Conservation (phyloP, 306 rosid genomes). For the Sicyos edulis region DNA sequence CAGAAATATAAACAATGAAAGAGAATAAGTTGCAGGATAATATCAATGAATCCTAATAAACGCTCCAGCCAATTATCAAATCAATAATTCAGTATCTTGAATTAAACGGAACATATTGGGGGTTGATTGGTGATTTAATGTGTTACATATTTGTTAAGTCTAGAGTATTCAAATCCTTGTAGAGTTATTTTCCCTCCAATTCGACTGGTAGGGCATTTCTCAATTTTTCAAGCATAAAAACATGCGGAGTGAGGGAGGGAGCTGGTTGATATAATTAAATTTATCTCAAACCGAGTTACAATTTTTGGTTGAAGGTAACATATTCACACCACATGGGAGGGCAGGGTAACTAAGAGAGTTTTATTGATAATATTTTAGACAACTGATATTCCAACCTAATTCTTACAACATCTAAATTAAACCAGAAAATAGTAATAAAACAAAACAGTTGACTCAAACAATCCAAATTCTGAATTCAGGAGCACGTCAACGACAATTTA, state of each 20-base stretch:
- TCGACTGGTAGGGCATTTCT: too few relatives aligned
- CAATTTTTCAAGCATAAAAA: too few relatives aligned
- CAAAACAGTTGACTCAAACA: not conserved
- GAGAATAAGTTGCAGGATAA: not conserved
- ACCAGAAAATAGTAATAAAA: not conserved
- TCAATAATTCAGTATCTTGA: not conserved
- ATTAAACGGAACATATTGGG: too few relatives aligned
- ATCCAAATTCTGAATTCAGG: not conserved
- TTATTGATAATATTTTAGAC: not conserved
- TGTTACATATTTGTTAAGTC: too few relatives aligned
- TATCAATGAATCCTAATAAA: not conserved
- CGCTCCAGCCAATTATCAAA: too few relatives aligned
- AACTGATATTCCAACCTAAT: not conserved
- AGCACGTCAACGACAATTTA: not conserved
- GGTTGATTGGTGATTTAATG: too few relatives aligned
- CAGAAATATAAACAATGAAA: not conserved
- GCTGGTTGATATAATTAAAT: too few relatives aligned
- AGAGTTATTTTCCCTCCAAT: too few relatives aligned
- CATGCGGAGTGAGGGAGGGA: too few relatives aligned
- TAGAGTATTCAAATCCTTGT: too few relatives aligned
- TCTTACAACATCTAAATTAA: not conserved
- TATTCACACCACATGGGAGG: slow-evolving; percentile 9
- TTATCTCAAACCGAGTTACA: too few relatives aligned
- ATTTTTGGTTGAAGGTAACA: too few relatives aligned
- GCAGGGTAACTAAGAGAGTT: not conserved